Evolutionary conservation across 78 protist genomes (phyloP).

Genomic region (Isochrysis galbana): DNA sequence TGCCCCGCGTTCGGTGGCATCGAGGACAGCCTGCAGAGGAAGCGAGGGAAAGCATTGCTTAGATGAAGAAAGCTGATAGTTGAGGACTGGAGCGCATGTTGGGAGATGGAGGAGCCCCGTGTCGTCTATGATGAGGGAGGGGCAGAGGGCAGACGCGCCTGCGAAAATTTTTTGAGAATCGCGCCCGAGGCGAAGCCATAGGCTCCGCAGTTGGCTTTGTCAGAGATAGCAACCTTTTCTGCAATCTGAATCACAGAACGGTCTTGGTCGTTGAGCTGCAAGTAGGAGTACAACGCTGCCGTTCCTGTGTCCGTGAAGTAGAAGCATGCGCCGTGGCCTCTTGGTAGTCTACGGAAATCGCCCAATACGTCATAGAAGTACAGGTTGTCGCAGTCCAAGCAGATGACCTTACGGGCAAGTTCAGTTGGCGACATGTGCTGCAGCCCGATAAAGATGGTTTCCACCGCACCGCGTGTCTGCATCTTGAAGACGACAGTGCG

Average conservation of each 20-base stretch:
- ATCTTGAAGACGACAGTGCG: not conserved
- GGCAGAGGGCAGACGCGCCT: not conserved
- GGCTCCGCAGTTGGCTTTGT: not conserved
- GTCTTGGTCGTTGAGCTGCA: not conserved
- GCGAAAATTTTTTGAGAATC: not conserved
- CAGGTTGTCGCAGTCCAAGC: slow-evolving; percentile 1
- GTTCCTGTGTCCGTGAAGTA: not conserved
- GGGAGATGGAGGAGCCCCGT: too few relatives aligned
- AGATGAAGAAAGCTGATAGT: too few relatives aligned
- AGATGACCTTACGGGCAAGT: not conserved
- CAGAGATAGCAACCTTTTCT: not conserved
- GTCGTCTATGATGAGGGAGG: too few relatives aligned
- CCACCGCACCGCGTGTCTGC: not conserved
- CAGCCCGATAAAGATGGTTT: not conserved
- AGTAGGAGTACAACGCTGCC: not conserved
- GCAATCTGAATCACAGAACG: not conserved
- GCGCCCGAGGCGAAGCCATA: not conserved
- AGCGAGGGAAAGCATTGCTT: not conserved
- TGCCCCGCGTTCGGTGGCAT: not conserved
- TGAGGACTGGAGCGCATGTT: too few relatives aligned
- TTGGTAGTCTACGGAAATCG: not conserved
- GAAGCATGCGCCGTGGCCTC: not conserved
- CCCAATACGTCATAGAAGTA: not conserved
- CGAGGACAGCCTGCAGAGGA: not conserved
- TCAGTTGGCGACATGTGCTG: not conserved